Base-by-base conservation (phyloP, 805 yeast genomes). In the Saccharomycopsis microspora region DNA sequence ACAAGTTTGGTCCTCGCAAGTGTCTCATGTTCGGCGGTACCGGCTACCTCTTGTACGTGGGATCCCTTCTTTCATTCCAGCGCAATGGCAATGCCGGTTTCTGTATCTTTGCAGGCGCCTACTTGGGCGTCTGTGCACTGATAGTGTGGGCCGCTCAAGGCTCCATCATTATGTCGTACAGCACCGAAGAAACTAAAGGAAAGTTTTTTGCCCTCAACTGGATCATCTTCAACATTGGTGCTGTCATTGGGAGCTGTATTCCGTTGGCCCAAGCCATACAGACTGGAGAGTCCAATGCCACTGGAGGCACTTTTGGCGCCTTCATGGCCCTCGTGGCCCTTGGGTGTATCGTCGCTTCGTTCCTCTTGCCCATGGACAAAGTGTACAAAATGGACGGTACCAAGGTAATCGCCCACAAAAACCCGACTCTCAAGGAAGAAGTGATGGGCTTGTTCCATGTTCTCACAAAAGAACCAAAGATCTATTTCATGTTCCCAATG, bases 151-250 rank as follows among this genome's bases (percentile, higher is more conserved):
- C 79, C 32, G 79, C 80, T 34, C 80, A 75, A 57, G 77, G 78
- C 44, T 63, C 75, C 31, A 70, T 77, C 43, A 70, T 76, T 53
- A 70, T 77, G 72, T 64, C 77, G n/a, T 77, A 77, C 53, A 75
- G 82, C 2, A 59, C 73, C 27, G 82, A 77, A 60, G 56, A 61
- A 35, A 62, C 53, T n/a, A 77, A 77, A 62, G 82, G 78, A 42
- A 61, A 61, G 34, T 76, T 72, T 44, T 68, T 78, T 44, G 72
- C 74, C 67, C 61, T 70, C 11, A 77, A 76, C 59, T 77, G 82
- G 82, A 66, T 73, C 53, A 75, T 78, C 47, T 77, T 78, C 66
- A 75, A 76, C 61, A 61, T 75, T 52, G 83, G 82, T 58, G 78
- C 76, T 8, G 82, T 77, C 46, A 73, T 77, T 54, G 83, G 83